Base-by-base conservation (phyloP, 2,329 filamentous ascomycete genomes). In the Cladosporium oxysporum region DNA sequence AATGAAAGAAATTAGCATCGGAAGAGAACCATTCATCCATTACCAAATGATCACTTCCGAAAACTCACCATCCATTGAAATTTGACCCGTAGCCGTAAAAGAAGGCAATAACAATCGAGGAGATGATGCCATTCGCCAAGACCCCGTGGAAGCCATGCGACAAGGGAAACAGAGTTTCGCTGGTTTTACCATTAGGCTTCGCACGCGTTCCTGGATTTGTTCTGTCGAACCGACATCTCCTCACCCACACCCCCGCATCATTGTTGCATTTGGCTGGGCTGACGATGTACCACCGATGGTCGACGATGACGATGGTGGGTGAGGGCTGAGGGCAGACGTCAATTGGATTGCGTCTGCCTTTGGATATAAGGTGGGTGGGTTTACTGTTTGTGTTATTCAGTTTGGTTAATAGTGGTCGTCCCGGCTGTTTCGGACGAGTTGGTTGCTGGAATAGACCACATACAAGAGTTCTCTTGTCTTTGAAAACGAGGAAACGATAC, bases 161-260 rank as follows among this genome's bases (percentile, higher is more conserved):
- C 41, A 6, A 10, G 18, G 18, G 41, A 44, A 44, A 41, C 5
- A 44, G 41, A 44, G 18, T 44, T 44, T 44, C 41, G 8, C 41
- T 28, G 23, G 23, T 26, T 26, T 26, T 26, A 26, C 23, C 23
- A 26, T 55, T 55, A 55, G 8, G 12, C 28, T 55, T 55, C n/a
- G 7, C 55, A 33, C 31, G 31, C 31, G 55, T 37, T 58, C 33
- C 55, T 41, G 31, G 33, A 58, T 37, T 41, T 35, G 31, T 33
- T 41, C 23, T 58, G 2, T 11, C 23, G 31, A 55, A 33, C 52
- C 52, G 52, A 55, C 55, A 33, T 35, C 55, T 58, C 55, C 55
- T 58, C 55, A 58, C 55, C 14, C 5, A 28, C n/a, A 29, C n/a
- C 55, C 55, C 55, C 55, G 55, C 55, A 41, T 21, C 55, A 41